A percentile compares a stretch with the other conserved stretches of the same genome.
Evolutionary conservation across 345 rosid species (phyloP).

Genomic region (Clausena lansium): DNA sequence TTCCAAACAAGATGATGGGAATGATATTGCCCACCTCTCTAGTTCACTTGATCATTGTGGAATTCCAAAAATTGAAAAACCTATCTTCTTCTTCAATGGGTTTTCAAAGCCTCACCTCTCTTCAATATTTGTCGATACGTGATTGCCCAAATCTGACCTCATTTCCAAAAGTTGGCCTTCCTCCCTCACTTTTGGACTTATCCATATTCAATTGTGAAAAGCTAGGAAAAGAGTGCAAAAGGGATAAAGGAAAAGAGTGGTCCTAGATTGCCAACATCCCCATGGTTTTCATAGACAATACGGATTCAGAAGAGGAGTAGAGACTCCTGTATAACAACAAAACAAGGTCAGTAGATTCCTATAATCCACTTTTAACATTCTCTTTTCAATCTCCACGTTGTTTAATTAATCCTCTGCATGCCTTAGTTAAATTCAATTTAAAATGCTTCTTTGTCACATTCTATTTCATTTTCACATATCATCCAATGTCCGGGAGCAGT

Average conservation of each 20-base stretch:
- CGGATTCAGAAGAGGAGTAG: background rate
- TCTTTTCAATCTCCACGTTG: too few relatives aligned
- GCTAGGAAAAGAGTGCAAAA: background rate
- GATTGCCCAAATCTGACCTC: background rate
- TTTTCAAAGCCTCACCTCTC: background rate
- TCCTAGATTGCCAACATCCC: background rate
- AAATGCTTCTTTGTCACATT: too few relatives aligned
- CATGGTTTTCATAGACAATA: background rate
- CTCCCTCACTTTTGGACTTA: background rate
- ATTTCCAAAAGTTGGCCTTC: background rate
- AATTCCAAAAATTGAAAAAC: background rate
- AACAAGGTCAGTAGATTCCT: too few relatives aligned
- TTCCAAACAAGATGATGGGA: background rate
- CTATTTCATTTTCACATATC: too few relatives aligned
- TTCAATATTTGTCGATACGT: accelerated
- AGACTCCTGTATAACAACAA: too few relatives aligned
- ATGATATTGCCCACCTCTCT: background rate
- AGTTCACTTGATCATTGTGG: background rate
- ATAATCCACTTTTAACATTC: too few relatives aligned
- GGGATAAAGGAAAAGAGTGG: background rate
- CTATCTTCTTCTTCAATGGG: background rate
- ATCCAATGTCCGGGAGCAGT: too few relatives aligned
- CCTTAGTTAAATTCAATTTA: too few relatives aligned
- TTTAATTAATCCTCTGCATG: too few relatives aligned
- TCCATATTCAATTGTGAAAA: background rate